These are phyloP conservation scores for Metarhizium humberi DNA, from an alignment of 2,329 filamentous ascomycete species.

Conservation along the genomic window DNA sequence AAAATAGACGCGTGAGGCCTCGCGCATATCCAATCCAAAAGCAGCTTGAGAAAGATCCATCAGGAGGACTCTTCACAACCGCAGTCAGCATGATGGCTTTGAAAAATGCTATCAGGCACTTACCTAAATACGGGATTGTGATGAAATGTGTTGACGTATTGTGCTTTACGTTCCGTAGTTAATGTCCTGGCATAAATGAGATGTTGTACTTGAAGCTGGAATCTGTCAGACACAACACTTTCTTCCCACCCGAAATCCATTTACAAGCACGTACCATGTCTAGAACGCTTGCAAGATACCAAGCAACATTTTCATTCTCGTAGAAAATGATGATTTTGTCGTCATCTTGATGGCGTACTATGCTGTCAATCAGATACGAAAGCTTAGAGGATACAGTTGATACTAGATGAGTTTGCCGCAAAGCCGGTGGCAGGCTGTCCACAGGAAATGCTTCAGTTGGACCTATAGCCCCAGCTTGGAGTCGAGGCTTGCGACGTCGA, in stretches of 20 bases:
- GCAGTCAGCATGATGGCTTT: neutral
- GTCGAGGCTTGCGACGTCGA: slow-evolving; percentile 21
- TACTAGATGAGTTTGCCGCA: slow-evolving; percentile 54
- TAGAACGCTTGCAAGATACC: slow-evolving; percentile 73
- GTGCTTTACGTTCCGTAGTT: slow-evolving; percentile 50
- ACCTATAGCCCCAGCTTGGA: slow-evolving; percentile 16
- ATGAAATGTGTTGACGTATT: slow-evolving; percentile 75
- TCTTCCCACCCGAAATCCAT: neutral
- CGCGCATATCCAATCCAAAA: slow-evolving; percentile 76
- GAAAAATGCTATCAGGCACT: neutral
- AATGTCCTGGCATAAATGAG: slow-evolving; percentile 61
- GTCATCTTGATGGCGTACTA: slow-evolving; percentile 54
- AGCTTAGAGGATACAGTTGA: slow-evolving; percentile 82
- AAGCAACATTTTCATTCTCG: slow-evolving; percentile 78
- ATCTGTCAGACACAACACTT: slow-evolving; percentile 6
- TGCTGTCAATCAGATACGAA: slow-evolving; percentile 70
- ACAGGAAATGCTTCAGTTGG: slow-evolving; percentile 12
- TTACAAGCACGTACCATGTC: slow-evolving; percentile 47
- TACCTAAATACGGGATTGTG: slow-evolving; percentile 52
- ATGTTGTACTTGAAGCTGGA: slow-evolving; percentile 45
- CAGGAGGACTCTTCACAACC: slow-evolving; percentile 54
- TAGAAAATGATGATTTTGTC: slow-evolving; percentile 94
- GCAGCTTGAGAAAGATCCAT: slow-evolving; percentile 91
- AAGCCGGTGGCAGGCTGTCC: slow-evolving; percentile 28
- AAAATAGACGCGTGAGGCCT: slow-evolving; percentile 80